These are phyloP conservation scores for Salix udensis DNA, from an alignment of 345 rosid genomes.

Conservation along the genomic window DNA sequence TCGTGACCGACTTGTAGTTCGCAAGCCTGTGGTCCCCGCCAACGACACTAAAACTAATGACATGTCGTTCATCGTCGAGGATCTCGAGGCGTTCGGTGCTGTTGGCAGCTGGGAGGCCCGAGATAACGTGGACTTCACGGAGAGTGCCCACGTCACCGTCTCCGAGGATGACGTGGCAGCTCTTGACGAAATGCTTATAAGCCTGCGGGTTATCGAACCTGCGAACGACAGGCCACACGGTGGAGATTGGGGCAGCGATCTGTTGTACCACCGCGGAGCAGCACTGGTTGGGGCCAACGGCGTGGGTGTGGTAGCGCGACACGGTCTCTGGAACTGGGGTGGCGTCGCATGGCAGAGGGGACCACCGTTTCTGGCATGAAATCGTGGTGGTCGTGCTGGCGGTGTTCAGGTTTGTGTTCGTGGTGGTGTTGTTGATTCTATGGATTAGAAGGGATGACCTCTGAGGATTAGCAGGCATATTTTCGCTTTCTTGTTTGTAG, in stretches of 20 bases:
- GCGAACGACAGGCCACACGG: constrained; percentile 32
- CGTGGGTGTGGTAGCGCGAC: constrained; percentile 21
- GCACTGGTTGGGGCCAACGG: constrained; percentile 34
- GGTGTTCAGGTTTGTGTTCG: constrained; percentile 1
- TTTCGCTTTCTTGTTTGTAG: too few relatives aligned
- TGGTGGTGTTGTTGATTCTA: constrained; percentile 21
- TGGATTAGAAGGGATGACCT: constrained; percentile 32
- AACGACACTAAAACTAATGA: constrained; percentile 30
- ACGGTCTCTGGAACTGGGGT: constrained; percentile 19
- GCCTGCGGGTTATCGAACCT: constrained; percentile 35
- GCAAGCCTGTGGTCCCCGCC: constrained; percentile 39
- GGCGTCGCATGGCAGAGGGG: constrained; percentile 19
- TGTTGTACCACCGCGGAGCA: constrained; percentile 28
- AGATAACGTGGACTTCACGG: constrained; percentile 32
- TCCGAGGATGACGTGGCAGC: constrained; percentile 31
- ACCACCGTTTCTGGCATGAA: constrained; percentile 25
- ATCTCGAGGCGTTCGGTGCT: constrained; percentile 39
- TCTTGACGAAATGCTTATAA: constrained; percentile 34
- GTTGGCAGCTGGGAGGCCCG: constrained; percentile 31
- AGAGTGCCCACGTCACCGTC: constrained; percentile 32
- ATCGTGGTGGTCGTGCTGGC: constrained; percentile 1
- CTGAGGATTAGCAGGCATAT: constrained; percentile 27
- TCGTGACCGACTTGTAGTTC: constrained; percentile 38
- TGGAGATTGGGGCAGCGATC: constrained; percentile 33
- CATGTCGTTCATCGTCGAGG: constrained; percentile 36